Conservation (phyloP, 148 eudicot genomes). For the Camellia japonica region DNA sequence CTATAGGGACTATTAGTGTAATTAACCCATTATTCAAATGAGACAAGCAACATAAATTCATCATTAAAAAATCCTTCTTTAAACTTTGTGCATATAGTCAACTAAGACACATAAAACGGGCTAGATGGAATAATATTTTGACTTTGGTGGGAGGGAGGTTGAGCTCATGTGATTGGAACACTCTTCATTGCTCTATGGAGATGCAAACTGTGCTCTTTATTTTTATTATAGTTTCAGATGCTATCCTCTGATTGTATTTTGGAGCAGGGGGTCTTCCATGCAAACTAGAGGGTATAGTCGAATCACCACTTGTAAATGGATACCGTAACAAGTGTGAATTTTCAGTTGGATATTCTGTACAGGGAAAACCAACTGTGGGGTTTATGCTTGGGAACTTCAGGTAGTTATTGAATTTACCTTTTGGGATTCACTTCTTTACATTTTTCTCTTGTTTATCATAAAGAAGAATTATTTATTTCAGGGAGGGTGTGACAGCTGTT, state of each 20-base stretch:
- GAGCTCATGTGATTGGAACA: not conserved
- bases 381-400: slow-evolving; percentile 97
- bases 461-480: slow-evolving; percentile 23
- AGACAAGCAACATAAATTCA: not conserved
- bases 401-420: slow-evolving; percentile 27
- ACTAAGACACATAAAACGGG: not conserved
- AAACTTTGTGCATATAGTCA: not conserved
- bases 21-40: not conserved
- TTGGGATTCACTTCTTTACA: not conserved
- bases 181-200: not conserved
- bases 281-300: slow-evolving; percentile 84
- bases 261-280: slow-evolving; percentile 85
- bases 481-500: slow-evolving; percentile 98
- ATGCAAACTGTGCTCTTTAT: slow-evolving; percentile 3
- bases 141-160: not conserved
- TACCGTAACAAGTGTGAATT: slow-evolving; percentile 98
- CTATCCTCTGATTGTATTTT: not conserved
- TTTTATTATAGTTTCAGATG: not conserved
- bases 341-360: slow-evolving; percentile 80
- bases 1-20: no score
- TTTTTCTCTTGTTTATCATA: not conserved
- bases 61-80: not conserved
- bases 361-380: slow-evolving; percentile 80
- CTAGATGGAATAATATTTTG: not conserved
- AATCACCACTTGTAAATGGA: slow-evolving; percentile 79